Evolutionary conservation across 805 yeast species (phyloP).

Genomic region (Teunomyces tritomae): DNA sequence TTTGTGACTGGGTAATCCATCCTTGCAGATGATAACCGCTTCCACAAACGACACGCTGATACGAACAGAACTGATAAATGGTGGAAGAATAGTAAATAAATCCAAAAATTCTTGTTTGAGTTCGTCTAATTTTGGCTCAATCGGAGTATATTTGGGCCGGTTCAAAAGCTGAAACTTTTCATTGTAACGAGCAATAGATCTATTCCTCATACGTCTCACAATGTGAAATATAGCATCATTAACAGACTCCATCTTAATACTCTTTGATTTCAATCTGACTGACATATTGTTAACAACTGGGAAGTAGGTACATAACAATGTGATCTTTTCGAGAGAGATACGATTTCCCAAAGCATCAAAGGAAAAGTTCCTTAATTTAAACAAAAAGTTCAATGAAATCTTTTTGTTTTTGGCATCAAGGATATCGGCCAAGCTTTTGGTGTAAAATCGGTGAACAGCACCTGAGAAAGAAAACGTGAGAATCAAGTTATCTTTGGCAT

Average conservation of each 20-base stretch:
- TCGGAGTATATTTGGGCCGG: background rate
- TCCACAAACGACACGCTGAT: conserved; percentile 25
- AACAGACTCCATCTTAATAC: conserved; percentile 29
- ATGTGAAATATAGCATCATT: conserved; percentile 37
- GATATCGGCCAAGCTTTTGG: conserved; percentile 19
- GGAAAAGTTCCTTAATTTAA: conserved; percentile 31
- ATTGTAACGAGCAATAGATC: conserved; percentile 24
- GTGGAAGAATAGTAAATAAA: conserved; percentile 33
- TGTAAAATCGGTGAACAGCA: conserved; percentile 26
- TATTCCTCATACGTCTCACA: conserved; percentile 30
- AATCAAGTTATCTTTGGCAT: conserved; percentile 25
- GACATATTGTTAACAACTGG: conserved; percentile 19
- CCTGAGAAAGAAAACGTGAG: conserved; percentile 21
- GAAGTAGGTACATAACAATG: conserved; percentile 24
- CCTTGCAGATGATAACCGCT: conserved; percentile 39
- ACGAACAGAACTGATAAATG: conserved; percentile 22
- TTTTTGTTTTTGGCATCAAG: conserved; percentile 8
- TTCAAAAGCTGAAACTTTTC: conserved; percentile 3
- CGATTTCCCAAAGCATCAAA: conserved; percentile 32
- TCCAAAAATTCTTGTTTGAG: conserved; percentile 13
- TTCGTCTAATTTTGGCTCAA: background rate
- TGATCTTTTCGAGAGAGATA: conserved; percentile 24
- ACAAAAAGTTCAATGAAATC: conserved; percentile 17
- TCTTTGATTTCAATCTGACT: conserved; percentile 24
- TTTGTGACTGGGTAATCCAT: conserved; percentile 34